These are phyloP conservation scores for Diaporthe destruens DNA, from an alignment of 2,329 filamentous ascomycete genomes.

Conservation along the genomic window DNA sequence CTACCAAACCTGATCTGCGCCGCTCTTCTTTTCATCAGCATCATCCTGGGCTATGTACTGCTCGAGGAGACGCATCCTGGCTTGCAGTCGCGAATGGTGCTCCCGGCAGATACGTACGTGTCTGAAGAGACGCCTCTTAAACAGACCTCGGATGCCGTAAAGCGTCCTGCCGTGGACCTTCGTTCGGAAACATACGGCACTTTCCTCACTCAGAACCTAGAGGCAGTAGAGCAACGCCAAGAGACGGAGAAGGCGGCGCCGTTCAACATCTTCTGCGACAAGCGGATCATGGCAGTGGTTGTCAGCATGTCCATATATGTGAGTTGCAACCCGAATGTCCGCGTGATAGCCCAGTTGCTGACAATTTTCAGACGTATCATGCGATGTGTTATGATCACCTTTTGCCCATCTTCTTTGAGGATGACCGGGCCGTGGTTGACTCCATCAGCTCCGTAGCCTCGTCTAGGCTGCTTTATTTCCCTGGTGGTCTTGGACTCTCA, in stretches of 20 bases:
- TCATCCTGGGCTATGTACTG: conserved; percentile 82
- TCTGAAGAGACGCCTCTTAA: conserved; percentile 81
- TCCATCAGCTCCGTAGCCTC: conserved; percentile 45
- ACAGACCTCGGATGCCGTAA: conserved; percentile 79
- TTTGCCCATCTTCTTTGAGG: conserved; percentile 92
- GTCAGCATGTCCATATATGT: conserved; percentile 85
- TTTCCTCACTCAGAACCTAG: conserved; percentile 63
- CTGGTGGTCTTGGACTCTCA: conserved; percentile 73
- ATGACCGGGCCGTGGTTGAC: conserved; percentile 66
- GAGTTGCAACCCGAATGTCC: neutral
- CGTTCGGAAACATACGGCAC: conserved; percentile 85
- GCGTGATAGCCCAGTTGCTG: neutral
- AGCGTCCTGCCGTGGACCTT: conserved; percentile 79
- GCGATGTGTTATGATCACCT: conserved; percentile 96
- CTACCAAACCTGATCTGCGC: conserved; percentile 91
- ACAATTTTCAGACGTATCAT: conserved; percentile 75
- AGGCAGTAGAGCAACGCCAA: conserved; percentile 54
- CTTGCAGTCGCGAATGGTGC: conserved; percentile 69
- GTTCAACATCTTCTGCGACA: conserved; percentile 61
- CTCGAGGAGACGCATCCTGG: conserved; percentile 92
- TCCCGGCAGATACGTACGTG: conserved; percentile 63
- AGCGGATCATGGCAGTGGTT: conserved; percentile 80
- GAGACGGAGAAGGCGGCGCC: conserved; percentile 48
- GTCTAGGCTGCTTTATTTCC: conserved; percentile 65
- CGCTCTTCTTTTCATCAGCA: conserved; percentile 79